Base-by-base conservation (phyloP, 1,284 basidiomycete genomes). In the Cutaneotrichosporon cutaneum region DNA sequence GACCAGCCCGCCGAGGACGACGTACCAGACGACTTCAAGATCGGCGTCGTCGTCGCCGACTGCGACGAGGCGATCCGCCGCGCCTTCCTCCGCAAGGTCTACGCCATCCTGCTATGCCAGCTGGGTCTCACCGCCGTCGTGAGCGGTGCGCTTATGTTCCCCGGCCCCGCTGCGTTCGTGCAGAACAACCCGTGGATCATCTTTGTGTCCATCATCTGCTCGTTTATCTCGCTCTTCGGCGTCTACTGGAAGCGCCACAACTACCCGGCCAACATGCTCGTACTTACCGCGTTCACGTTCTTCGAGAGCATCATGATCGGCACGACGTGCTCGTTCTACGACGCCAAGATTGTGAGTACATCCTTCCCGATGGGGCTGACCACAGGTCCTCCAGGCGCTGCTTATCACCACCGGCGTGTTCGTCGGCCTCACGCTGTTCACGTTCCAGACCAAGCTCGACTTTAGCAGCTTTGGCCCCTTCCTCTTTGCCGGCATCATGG, bases 371-470 rank as follows among this genome's bases (percentile, higher is more conserved):
- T 5, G 7, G n/a, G 10, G 21, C 52, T 59, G 26, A 55, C 21
- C 64, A 56, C 21, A 82, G 67, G 81, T 84, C 16, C 72, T 84
- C 16, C 82, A 84, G 72, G 84, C 84, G 0, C 69, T 84, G 48
- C 69, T 82, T 62, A 82, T 85, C 66, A 84, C 83, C 9, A 72
- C 78, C n/a, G 82, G 82, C 53, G 78, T 83, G 27, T 85, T 85
- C 67, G 67, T 80, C 51, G 84, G 83, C 22, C 76, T 85, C 22
- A 82, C 82, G 0, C 71, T 84, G 30, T 84, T 84, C 73, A 84
- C 83, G 8, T 78, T 80, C 70, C 79, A 81, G 69, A 77, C 77
- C 62, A 80, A 79, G 68, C 73, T 73, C 57, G 78, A 80, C 73
- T 80, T 80, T 65, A 73, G 74, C 45, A 75, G 72, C 21, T 66